A percentile compares a stretch with the other conserved stretches of the same genome.
Evolutionary conservation across 768 basidiomycete genomes (phyloP).

Genomic region (Termitomyces sp.): DNA sequence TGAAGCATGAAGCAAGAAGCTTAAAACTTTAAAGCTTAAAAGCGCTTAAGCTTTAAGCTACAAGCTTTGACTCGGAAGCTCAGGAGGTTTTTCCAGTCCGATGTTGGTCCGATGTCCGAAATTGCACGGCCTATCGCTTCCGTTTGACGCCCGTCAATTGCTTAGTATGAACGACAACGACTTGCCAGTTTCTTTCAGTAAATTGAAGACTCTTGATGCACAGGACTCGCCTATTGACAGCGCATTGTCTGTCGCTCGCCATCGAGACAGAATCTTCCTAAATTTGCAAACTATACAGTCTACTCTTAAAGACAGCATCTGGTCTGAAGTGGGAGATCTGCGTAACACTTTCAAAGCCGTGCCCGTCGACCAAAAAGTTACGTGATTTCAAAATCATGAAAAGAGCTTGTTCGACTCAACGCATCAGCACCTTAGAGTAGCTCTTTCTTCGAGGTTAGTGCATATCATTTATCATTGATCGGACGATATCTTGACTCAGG

Average conservation of each 20-base stretch:
- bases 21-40: too few relatives aligned
- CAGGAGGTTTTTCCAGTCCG: not conserved
- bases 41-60: too few relatives aligned
- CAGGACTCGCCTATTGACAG: slow-evolving; percentile 4
- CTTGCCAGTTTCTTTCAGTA: not conserved
- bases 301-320: not conserved
- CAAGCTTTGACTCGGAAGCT: too few relatives aligned
- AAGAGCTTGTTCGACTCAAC: not conserved
- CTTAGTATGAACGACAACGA: not conserved
- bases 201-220: slow-evolving; percentile 2
- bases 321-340: not conserved
- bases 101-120: not conserved
- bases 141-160: not conserved
- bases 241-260: not conserved
- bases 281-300: not conserved
- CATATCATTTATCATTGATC: not conserved
- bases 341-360: not conserved
- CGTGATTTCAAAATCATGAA: too few relatives aligned
- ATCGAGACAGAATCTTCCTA: slow-evolving; percentile 7
- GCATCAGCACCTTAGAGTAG: not conserved
- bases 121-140: slow-evolving; percentile 6
- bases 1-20: too few relatives aligned
- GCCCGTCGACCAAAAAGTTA: not conserved
- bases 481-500: not conserved
- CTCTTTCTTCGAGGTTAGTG: not conserved